Evolutionary conservation across 2,329 filamentous ascomycete genomes (phyloP).

Genomic region (Colletotrichum orbiculare): DNA sequence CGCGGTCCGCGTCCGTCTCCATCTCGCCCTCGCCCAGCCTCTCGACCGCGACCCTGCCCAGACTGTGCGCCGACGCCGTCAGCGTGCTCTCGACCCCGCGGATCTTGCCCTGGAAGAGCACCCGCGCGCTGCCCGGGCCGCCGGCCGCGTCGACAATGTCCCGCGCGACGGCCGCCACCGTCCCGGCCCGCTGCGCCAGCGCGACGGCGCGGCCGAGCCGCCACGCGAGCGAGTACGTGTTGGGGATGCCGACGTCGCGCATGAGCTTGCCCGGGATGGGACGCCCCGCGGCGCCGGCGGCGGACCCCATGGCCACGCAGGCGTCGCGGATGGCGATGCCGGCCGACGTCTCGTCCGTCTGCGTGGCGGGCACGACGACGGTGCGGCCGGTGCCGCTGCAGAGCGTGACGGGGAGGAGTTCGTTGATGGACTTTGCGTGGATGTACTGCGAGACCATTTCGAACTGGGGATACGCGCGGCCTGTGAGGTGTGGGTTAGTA

Average conservation of each 20-base stretch:
- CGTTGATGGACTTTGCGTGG: conserved; percentile 43
- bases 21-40: conserved; percentile 51
- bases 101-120: conserved; percentile 44
- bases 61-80: conserved; percentile 53
- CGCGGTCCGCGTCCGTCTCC: conserved; percentile 44
- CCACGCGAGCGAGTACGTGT: conserved; percentile 52
- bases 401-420: conserved; percentile 41
- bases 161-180: conserved; percentile 53
- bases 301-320: conserved; percentile 44
- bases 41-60: conserved; percentile 54
- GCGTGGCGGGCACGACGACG: conserved; percentile 39
- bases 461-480: conserved; percentile 42
- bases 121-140: conserved; percentile 40
- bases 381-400: conserved; percentile 40
- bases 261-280: conserved; percentile 47
- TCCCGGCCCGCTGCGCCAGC: conserved; percentile 54
- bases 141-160: conserved; percentile 52
- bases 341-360: conserved; percentile 37
- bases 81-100: conserved; percentile 52
- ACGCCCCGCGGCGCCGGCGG: conserved; percentile 47
- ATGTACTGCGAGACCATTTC: conserved; percentile 45
- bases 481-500: conserved; percentile 22
- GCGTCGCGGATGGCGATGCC: conserved; percentile 41
- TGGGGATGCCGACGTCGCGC: conserved; percentile 46
- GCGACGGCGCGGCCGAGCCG: conserved; percentile 62